Conservation (phyloP, 768 basidiomycete species). For the Xerocomellus dryophilus region DNA sequence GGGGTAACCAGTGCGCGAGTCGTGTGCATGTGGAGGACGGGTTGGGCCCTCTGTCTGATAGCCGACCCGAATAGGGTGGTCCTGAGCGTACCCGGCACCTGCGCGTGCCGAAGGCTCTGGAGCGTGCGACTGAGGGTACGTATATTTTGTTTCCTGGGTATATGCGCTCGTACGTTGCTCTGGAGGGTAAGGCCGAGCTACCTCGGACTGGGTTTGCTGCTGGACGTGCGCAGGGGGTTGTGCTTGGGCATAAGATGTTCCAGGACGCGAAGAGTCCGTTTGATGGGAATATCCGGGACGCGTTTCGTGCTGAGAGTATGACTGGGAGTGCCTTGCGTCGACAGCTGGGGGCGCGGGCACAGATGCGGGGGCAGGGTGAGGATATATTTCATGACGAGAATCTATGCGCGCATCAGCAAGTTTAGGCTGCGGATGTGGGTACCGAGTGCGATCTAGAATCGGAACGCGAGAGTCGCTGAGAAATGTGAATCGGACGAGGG, state of each 20-base stretch:
- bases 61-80: constrained; percentile 12
- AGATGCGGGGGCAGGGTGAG: constrained; percentile 15
- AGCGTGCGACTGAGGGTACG: constrained; percentile 21
- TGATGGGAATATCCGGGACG: constrained; percentile 22
- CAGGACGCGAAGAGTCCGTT: constrained; percentile 17
- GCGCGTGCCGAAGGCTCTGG: constrained; percentile 17
- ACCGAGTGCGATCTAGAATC: constrained; percentile 22
- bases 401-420: constrained; percentile 23
- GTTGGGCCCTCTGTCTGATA: constrained; percentile 17
- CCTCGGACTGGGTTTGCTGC: constrained; percentile 15
- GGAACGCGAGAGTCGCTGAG: constrained; percentile 24
- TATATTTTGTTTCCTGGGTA: constrained; percentile 22
- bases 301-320: constrained; percentile 22
- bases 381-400: constrained; percentile 26
- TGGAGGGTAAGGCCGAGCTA: constrained; percentile 15
- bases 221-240: constrained; percentile 12
- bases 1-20: constrained; percentile 15
- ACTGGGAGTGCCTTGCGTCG: constrained; percentile 22
- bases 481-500: constrained; percentile 9
- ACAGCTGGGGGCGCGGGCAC: constrained; percentile 14
- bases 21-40: constrained; percentile 16
- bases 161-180: constrained; percentile 23
- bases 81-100: constrained; percentile 13
- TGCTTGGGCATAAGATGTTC: constrained; percentile 18
- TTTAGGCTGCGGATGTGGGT: constrained; percentile 19